Evolutionary conservation across 2,329 filamentous ascomycete genomes (phyloP).

Genomic region (Aureobasidium sp.): DNA sequence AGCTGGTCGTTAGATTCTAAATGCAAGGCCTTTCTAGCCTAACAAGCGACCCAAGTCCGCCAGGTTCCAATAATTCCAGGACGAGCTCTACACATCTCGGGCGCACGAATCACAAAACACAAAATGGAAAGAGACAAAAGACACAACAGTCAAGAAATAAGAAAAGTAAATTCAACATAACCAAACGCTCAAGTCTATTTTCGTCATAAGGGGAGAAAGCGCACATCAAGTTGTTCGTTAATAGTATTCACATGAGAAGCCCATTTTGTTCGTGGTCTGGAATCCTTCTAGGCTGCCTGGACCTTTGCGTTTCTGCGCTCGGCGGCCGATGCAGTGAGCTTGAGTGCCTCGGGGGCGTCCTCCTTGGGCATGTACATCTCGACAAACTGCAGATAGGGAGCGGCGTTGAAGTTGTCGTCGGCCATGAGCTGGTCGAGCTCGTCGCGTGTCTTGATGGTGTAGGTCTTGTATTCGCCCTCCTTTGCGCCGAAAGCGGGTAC

Average conservation of each 20-base stretch:
- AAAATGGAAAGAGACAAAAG: not conserved
- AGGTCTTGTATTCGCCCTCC: constrained; percentile 46
- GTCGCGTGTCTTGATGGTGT: constrained; percentile 20
- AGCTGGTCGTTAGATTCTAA: not conserved
- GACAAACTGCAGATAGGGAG: constrained; percentile 54
- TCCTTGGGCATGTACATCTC: constrained; percentile 75
- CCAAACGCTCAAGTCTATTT: constrained; percentile 1
- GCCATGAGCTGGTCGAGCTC: constrained; percentile 19
- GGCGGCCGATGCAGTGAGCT: constrained; percentile 14
- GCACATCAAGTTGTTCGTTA: not conserved
- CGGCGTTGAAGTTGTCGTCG: constrained; percentile 33
- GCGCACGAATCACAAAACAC: not conserved
- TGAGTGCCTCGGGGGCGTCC: constrained; percentile 47
- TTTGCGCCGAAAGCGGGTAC: constrained; percentile 57
- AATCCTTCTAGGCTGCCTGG: not conserved
- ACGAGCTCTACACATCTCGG: not conserved
- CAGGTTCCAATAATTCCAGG: not conserved
- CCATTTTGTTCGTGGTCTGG: not conserved
- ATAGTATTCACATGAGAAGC: constrained; percentile 6
- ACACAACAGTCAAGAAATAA: not conserved
- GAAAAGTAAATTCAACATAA: not conserved
- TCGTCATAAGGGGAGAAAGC: not conserved
- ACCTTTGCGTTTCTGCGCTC: constrained; percentile 12
- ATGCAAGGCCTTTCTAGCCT: not conserved
- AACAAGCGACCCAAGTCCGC: not conserved